Conservation (phyloP, 1,284 basidiomycete genomes). For the Ceratobasidium sp. region DNA sequence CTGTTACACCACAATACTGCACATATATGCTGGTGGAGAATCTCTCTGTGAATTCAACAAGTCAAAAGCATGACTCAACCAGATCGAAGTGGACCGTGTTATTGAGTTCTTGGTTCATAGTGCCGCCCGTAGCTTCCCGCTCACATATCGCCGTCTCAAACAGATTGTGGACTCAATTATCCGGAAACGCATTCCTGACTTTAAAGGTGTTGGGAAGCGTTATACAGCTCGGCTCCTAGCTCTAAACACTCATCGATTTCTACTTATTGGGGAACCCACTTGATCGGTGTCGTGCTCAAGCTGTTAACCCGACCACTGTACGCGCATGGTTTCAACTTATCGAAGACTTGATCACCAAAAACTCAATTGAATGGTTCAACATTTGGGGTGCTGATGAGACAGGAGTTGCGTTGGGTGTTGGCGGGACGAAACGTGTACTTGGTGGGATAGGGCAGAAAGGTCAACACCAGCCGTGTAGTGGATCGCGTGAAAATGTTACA, state of each 20-base stretch:
- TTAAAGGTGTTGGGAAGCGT: constrained; percentile 40
- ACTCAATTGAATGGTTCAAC: constrained; percentile 51
- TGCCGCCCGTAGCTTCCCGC: constrained; percentile 4
- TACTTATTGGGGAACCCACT: constrained; percentile 52
- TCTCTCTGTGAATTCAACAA: no score
- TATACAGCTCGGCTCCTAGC: constrained; percentile 47
- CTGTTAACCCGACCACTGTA: constrained; percentile 51
- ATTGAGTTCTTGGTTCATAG: constrained; percentile 1
- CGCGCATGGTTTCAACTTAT: constrained; percentile 52
- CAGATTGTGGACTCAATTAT: background rate
- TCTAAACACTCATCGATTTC: constrained; percentile 46
- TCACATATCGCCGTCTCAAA: background rate
- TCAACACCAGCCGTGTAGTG: constrained; percentile 53
- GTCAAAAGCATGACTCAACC: no score
- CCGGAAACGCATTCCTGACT: background rate
- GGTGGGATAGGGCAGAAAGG: constrained; percentile 52
- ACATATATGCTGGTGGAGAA: no score
- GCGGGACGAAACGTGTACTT: constrained; percentile 52
- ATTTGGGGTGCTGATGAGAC: constrained; percentile 58
- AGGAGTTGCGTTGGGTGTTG: constrained; percentile 52
- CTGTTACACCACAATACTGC: no score
- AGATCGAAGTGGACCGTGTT: constrained; percentile 15
- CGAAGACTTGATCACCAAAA: constrained; percentile 49
- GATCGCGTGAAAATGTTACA: constrained; percentile 55
- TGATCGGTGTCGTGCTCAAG: constrained; percentile 51